phyloP scores from a whole-genome alignment of 768 basidiomycete genomes.

The Tylopilus sp. region DNA sequence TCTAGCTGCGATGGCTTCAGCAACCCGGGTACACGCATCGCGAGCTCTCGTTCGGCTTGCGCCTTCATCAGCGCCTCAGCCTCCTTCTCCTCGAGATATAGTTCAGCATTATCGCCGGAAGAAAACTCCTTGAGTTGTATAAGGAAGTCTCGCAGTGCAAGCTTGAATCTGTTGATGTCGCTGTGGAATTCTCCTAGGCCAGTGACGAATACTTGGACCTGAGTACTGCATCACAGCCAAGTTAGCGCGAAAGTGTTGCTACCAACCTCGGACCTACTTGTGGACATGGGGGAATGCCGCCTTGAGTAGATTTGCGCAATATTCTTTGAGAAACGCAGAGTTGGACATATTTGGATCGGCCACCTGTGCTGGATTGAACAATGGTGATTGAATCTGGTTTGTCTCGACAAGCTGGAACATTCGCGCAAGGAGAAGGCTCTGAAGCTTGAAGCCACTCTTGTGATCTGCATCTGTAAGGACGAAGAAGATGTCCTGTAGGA shows the following conservation, averaged over 20 bases:
- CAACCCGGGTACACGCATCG: slow-evolving; percentile 96
- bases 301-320: slow-evolving; percentile 81
- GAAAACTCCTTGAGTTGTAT: slow-evolving; percentile 98
- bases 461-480: slow-evolving; percentile 97
- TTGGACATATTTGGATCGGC: slow-evolving; percentile 74
- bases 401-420: slow-evolving; percentile 91
- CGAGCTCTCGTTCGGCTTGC: slow-evolving; percentile 81
- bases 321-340: slow-evolving; percentile 74
- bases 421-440: slow-evolving; percentile 86
- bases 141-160: slow-evolving; percentile 93
- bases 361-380: slow-evolving; percentile 77
- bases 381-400: slow-evolving; percentile 72
- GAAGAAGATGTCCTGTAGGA: slow-evolving; percentile 95
- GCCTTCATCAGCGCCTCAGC: slow-evolving; percentile 73
- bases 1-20: slow-evolving; percentile 93
- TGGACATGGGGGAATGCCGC: slow-evolving; percentile 92
- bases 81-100: slow-evolving; percentile 94
- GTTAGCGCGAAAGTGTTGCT: slow-evolving; percentile 9
- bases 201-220: slow-evolving; percentile 67
- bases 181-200: slow-evolving; percentile 68
- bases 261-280: slow-evolving; percentile 46
- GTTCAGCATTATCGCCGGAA: slow-evolving; percentile 83
- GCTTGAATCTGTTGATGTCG: slow-evolving; percentile 89
- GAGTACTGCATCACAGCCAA: slow-evolving; percentile 43
- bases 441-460: slow-evolving; percentile 97